A percentile compares a stretch with the other conserved stretches of the same genome.
Evolutionary conservation across 169 alveolate species (phyloP).

Genomic region (Besnoitia besnoiti): DNA sequence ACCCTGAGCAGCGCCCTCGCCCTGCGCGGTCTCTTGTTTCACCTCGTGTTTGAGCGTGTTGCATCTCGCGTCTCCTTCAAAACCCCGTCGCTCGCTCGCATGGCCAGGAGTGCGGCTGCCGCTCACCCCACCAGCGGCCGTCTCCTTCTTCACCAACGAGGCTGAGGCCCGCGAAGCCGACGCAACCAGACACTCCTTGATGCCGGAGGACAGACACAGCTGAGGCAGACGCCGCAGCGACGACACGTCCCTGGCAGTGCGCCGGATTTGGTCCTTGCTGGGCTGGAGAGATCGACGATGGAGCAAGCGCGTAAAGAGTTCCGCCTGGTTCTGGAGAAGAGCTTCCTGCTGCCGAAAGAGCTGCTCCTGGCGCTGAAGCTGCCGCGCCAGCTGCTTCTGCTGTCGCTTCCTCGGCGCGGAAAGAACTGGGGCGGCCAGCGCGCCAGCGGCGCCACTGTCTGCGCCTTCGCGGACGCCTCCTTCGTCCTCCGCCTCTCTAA

Average conservation of each 20-base stretch:
- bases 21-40: background rate
- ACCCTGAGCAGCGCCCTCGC: too few relatives aligned
- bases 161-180: background rate
- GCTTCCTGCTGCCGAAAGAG: conserved; percentile 30
- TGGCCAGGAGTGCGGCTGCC: too few relatives aligned
- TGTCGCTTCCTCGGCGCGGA: background rate
- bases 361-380: background rate
- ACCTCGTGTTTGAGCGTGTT: background rate
- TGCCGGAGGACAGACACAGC: background rate
- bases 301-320: background rate
- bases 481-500: background rate
- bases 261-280: background rate
- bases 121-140: too few relatives aligned
- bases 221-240: background rate
- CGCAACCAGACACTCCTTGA: background rate
- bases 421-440: background rate
- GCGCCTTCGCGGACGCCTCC: background rate
- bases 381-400: conserved; percentile 2
- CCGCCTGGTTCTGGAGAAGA: background rate
- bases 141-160: background rate
- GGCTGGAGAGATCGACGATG: background rate
- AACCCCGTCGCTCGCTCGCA: too few relatives aligned
- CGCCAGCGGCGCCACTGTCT: background rate
- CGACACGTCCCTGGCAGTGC: background rate
- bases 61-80: background rate